Evolutionary conservation across 257 asterid species (phyloP).

Genomic region (Linderniella brevidens): DNA sequence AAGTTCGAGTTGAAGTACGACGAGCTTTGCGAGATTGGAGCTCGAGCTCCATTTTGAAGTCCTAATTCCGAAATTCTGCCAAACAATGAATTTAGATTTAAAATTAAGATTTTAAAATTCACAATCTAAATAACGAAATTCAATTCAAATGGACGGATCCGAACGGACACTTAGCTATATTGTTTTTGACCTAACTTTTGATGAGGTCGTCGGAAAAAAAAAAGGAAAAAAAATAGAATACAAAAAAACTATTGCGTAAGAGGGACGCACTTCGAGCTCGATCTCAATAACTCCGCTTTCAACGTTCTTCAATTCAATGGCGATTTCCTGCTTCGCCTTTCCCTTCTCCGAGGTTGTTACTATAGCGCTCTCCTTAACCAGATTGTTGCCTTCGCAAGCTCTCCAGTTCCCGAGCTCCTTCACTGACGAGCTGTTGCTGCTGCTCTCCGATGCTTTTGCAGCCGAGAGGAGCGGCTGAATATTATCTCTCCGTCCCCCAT

Average conservation of each 20-base stretch:
- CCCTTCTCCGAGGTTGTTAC: conserved; percentile 45
- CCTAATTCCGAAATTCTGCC: too few relatives aligned
- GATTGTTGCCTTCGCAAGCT: conserved; percentile 38
- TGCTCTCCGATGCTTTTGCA: conserved; percentile 32
- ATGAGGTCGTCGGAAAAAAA: too few relatives aligned
- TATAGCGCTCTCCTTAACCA: conserved; percentile 37
- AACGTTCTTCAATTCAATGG: conserved; percentile 59
- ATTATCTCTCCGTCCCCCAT: conserved; percentile 68
- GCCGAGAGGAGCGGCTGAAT: conserved; percentile 44
- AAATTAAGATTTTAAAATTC: too few relatives aligned
- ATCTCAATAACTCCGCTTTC: conserved; percentile 76
- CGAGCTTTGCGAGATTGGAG: too few relatives aligned
- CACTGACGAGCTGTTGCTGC: conserved; percentile 16
- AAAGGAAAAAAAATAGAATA: too few relatives aligned
- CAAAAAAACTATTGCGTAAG: conserved; percentile 56
- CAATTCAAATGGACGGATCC: too few relatives aligned
- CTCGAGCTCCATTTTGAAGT: too few relatives aligned
- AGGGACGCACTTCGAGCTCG: conserved; percentile 85
- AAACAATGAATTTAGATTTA: too few relatives aligned
- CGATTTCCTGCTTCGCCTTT: conserved; percentile 50
- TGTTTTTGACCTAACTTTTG: too few relatives aligned
- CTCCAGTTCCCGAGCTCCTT: conserved; percentile 34
- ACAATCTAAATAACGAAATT: too few relatives aligned
- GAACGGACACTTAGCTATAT: too few relatives aligned
- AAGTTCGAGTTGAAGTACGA: too few relatives aligned